Percentiles rank a stretch among this genome's conserved stretches.
Conservation (phyloP, 176 grass and related monocot species). For the Hyparrhenia diplandra region DNA sequence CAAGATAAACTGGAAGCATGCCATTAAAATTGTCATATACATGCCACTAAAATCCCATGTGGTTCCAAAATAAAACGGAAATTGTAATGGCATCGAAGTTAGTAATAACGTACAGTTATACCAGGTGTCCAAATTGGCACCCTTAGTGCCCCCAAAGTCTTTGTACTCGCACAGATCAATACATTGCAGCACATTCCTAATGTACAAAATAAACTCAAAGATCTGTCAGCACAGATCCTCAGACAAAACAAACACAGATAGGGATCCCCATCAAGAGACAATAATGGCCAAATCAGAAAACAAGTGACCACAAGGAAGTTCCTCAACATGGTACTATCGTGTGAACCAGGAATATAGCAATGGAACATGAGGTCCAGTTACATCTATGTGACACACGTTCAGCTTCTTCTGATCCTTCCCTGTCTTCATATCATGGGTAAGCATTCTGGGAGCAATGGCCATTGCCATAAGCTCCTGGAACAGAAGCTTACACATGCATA, state of each 20-base stretch:
- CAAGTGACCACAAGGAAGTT: neutral
- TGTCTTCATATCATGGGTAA: constrained; percentile 58
- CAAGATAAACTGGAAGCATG: neutral
- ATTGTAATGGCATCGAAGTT: neutral
- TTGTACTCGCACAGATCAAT: neutral
- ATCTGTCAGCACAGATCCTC: neutral
- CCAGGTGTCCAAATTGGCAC: neutral
- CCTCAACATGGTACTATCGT: neutral
- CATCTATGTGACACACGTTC: neutral
- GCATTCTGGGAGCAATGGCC: constrained; percentile 94
- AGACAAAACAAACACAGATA: neutral
- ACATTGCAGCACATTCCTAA: neutral
- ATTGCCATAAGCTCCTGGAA: constrained; percentile 97
- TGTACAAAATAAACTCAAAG: neutral
- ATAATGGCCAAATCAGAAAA: neutral
- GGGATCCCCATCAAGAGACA: neutral
- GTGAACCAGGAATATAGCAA: neutral
- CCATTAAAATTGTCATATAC: neutral
- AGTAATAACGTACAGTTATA: neutral
- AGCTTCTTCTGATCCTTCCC: constrained; percentile 65
- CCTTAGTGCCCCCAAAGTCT: neutral
- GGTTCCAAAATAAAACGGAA: neutral
- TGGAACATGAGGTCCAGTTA: neutral
- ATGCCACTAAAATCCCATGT: neutral
- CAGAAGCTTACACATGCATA: constrained; percentile 89